phyloP scores from a whole-genome alignment of 371 early-diverging fungal species.

The Funneliformis caledonium region DNA sequence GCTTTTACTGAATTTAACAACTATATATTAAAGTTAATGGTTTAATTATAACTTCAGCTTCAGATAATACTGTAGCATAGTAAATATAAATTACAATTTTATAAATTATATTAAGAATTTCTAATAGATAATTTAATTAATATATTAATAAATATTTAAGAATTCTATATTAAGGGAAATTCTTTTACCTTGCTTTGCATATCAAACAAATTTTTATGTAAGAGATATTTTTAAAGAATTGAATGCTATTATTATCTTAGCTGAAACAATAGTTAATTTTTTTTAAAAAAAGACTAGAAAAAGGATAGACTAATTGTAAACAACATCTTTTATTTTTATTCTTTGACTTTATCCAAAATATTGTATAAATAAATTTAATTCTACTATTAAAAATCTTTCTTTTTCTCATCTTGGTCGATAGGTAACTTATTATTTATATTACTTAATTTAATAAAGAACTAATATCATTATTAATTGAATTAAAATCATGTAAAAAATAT shows the following conservation, averaged over 20 bases:
- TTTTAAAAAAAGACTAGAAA: background rate
- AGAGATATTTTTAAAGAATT: slow-evolving; percentile 16
- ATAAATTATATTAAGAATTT: background rate
- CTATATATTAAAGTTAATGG: background rate
- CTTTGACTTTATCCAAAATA: background rate
- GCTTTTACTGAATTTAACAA: background rate
- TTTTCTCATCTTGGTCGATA: slow-evolving; percentile 4
- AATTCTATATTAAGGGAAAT: background rate
- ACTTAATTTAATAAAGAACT: background rate
- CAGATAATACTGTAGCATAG: background rate
- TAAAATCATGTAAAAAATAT: background rate
- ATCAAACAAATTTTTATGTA: slow-evolving; percentile 6
- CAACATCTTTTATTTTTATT: background rate
- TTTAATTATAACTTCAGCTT: background rate
- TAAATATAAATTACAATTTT: slow-evolving; percentile 1
- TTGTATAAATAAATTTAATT: background rate
- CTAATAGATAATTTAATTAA: slow-evolving; percentile 3
- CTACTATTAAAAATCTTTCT: background rate
- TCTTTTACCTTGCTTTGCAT: slow-evolving; percentile 8
- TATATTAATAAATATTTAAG: background rate
- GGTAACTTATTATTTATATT: slow-evolving; percentile 10
- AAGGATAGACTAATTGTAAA: background rate
- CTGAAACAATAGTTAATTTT: background rate
- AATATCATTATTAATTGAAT: background rate
- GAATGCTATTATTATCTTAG: background rate